phyloP scores from a whole-genome alignment of 2,329 filamentous ascomycete species.

The Aspergillus fijiensis region DNA sequence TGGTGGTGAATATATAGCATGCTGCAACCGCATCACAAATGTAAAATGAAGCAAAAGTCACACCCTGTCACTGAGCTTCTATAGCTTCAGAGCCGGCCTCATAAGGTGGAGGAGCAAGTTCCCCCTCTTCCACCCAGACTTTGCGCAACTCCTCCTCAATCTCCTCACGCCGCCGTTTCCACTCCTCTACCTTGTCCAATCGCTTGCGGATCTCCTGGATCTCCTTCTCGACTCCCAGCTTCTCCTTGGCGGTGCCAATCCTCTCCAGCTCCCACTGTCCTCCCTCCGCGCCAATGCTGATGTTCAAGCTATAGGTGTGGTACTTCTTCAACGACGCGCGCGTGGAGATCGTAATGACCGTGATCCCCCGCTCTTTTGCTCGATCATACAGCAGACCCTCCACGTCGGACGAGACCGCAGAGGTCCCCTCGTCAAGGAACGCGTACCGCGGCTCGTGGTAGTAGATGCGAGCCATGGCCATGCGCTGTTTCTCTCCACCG shows the following conservation, averaged over 20 bases:
- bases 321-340: slow-evolving; percentile 93
- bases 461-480: slow-evolving; percentile 83
- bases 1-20: background rate
- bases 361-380: slow-evolving; percentile 90
- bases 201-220: slow-evolving; percentile 78
- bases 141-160: slow-evolving; percentile 77
- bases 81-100: slow-evolving; percentile 24
- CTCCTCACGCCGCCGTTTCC: slow-evolving; percentile 73
- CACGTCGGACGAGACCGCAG: slow-evolving; percentile 84
- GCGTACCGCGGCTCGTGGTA: slow-evolving; percentile 96
- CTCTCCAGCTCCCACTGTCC: slow-evolving; percentile 89
- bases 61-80: background rate
- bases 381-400: slow-evolving; percentile 91
- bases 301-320: slow-evolving; percentile 83
- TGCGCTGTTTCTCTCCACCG: slow-evolving; percentile 94
- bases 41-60: background rate
- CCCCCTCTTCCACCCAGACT: slow-evolving; percentile 56
- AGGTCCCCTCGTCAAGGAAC: slow-evolving; percentile 93
- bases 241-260: slow-evolving; percentile 91
- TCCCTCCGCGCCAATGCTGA: slow-evolving; percentile 77
- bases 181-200: slow-evolving; percentile 76
- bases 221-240: slow-evolving; percentile 89
- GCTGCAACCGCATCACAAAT: too few relatives aligned
- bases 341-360: slow-evolving; percentile 92
- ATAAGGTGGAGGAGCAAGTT: slow-evolving; percentile 40